A percentile compares a stretch with the other conserved stretches of the same genome.
Conservation (phyloP, 495 filamentous ascomycete genomes). For the Talaromyces adpressus region DNA sequence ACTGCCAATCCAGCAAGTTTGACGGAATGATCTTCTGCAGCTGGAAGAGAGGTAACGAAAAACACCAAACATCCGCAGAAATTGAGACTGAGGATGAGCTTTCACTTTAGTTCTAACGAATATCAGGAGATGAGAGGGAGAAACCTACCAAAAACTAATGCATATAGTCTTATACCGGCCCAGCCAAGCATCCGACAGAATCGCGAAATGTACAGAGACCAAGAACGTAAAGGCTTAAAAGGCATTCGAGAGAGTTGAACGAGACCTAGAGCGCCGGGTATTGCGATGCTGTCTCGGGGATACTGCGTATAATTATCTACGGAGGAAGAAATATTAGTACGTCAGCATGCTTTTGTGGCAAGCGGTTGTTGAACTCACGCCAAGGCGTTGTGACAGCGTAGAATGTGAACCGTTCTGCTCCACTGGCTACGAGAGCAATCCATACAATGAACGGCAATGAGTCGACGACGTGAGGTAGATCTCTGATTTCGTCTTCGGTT, state of each 20-base stretch:
- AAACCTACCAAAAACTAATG: slow-evolving; percentile 12
- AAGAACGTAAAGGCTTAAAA: slow-evolving; percentile 7
- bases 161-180: slow-evolving; percentile 18
- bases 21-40: neutral
- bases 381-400: too few relatives aligned
- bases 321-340: too few relatives aligned
- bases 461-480: too few relatives aligned
- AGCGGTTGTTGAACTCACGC: too few relatives aligned
- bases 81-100: slow-evolving; percentile 28
- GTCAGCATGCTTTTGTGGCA: too few relatives aligned
- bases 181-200: slow-evolving; percentile 23
- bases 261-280: slow-evolving; percentile 31
- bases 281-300: neutral
- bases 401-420: too few relatives aligned
- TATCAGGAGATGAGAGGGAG: neutral
- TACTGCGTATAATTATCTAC: slow-evolving; percentile 9
- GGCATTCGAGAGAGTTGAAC: slow-evolving; percentile 9
- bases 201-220: slow-evolving; percentile 19
- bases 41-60: neutral
- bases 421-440: too few relatives aligned
- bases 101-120: neutral
- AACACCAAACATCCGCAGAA: slow-evolving; percentile 8
- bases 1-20: neutral
- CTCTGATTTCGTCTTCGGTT: too few relatives aligned
- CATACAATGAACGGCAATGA: too few relatives aligned